Evolutionary conservation across 2,329 filamentous ascomycete species (phyloP).

Genomic region (Sporothrix inflata): DNA sequence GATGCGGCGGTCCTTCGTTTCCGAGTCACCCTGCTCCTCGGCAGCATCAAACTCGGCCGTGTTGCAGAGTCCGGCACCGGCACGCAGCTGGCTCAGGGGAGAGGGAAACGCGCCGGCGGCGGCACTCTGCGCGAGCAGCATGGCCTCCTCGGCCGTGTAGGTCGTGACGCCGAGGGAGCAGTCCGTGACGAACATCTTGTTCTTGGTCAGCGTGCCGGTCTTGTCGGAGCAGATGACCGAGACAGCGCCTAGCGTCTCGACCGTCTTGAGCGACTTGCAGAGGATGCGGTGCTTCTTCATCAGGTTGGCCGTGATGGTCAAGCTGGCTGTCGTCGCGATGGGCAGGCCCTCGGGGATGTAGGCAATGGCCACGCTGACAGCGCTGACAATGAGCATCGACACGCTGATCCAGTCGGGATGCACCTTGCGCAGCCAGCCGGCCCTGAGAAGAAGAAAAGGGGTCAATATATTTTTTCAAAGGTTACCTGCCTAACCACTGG

Average conservation of each 20-base stretch:
- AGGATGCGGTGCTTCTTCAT: slow-evolving; percentile 77
- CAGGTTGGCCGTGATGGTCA: slow-evolving; percentile 75
- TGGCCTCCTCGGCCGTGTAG: slow-evolving; percentile 55
- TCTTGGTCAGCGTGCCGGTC: slow-evolving; percentile 72
- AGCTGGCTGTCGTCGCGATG: slow-evolving; percentile 67
- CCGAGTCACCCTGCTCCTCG: slow-evolving; percentile 53
- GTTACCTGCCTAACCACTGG: background rate
- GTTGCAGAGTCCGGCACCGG: slow-evolving; percentile 70
- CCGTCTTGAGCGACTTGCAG: slow-evolving; percentile 78
- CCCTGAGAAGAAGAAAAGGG: slow-evolving; percentile 45
- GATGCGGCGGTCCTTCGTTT: slow-evolving; percentile 62
- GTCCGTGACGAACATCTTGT: slow-evolving; percentile 74
- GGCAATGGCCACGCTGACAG: slow-evolving; percentile 72
- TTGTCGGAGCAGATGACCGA: slow-evolving; percentile 78
- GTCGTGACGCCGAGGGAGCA: slow-evolving; percentile 62
- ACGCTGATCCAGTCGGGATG: slow-evolving; percentile 75
- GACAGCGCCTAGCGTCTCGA: slow-evolving; percentile 74
- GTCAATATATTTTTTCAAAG: background rate
- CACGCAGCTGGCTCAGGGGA: slow-evolving; percentile 60
- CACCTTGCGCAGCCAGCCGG: slow-evolving; percentile 65
- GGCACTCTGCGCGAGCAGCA: slow-evolving; percentile 31
- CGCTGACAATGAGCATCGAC: slow-evolving; percentile 70
- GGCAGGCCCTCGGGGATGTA: slow-evolving; percentile 77
- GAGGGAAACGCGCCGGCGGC: slow-evolving; percentile 32
- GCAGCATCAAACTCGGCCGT: slow-evolving; percentile 71